These are phyloP conservation scores for Candida pseudoviswanathii DNA, from an alignment of 1,139 yeast genomes.

Conservation along the genomic window DNA sequence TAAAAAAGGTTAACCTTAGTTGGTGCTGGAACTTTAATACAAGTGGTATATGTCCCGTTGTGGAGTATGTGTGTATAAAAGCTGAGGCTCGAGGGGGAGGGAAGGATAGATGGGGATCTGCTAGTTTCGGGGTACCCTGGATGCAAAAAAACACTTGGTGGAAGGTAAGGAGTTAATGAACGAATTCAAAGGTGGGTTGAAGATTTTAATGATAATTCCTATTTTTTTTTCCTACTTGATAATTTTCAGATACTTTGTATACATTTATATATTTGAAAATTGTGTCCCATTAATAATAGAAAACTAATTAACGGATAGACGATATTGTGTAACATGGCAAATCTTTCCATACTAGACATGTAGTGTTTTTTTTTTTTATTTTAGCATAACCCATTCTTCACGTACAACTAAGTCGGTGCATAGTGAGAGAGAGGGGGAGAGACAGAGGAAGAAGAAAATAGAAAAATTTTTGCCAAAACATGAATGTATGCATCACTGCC, in stretches of 20 bases:
- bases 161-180: not conserved
- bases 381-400: not conserved
- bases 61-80: too few species aligned
- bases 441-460: not conserved
- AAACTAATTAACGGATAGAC: not conserved
- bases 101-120: too few species aligned
- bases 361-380: not conserved
- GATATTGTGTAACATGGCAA: slow-evolving; percentile 4
- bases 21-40: not conserved
- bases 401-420: not conserved
- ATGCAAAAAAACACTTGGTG: too few species aligned
- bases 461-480: not conserved
- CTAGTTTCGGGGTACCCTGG: too few species aligned
- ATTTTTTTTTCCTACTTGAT: not conserved
- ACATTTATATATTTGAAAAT: slow-evolving; percentile 2
- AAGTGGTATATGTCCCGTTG: too few species aligned
- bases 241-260: not conserved
- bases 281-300: slow-evolving; percentile 1
- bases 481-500: not conserved
- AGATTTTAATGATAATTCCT: not conserved
- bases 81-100: too few species aligned
- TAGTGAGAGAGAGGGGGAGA: not conserved
- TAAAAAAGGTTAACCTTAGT: slow-evolving; percentile 2
- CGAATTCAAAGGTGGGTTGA: not conserved
- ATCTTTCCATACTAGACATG: not conserved